These are phyloP conservation scores for Fusarium napiforme DNA, from an alignment of 2,329 filamentous ascomycete species.

Conservation along the genomic window DNA sequence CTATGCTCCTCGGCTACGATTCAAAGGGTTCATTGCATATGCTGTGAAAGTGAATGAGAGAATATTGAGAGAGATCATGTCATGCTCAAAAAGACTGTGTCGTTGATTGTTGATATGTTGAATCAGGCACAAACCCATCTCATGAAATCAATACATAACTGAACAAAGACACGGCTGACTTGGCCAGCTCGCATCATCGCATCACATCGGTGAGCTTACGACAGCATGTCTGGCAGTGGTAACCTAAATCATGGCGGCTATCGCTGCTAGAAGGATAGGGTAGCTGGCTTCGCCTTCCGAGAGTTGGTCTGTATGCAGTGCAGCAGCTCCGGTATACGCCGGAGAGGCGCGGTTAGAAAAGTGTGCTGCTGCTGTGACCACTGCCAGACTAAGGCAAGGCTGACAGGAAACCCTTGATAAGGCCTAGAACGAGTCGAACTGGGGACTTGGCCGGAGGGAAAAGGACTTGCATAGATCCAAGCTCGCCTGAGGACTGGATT, in stretches of 20 bases:
- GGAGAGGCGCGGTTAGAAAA: constrained; percentile 32
- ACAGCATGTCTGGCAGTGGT: constrained; percentile 15
- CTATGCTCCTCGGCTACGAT: background rate
- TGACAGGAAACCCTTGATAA: constrained; percentile 14
- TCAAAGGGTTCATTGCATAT: background rate
- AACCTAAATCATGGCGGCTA: constrained; percentile 25
- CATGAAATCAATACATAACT: constrained; percentile 6
- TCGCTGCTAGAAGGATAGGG: constrained; percentile 20
- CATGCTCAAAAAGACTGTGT: background rate
- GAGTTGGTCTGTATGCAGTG: background rate
- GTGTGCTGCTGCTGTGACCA: background rate
- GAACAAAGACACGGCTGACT: constrained; percentile 20
- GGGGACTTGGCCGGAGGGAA: background rate
- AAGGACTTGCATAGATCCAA: constrained; percentile 13
- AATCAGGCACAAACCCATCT: background rate
- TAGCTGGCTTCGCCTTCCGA: constrained; percentile 17
- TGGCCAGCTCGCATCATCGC: constrained; percentile 9
- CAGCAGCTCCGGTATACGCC: constrained; percentile 23
- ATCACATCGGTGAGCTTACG: constrained; percentile 13
- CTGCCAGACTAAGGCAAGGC: constrained; percentile 31
- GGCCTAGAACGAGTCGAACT: constrained; percentile 1
- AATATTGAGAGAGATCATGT: background rate
- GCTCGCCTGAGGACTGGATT: constrained; percentile 4
- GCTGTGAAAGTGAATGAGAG: background rate
- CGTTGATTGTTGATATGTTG: background rate